Evolutionary conservation across 352 stramenopile genomes (phyloP).

Genomic region (Globisporangium polare): DNA sequence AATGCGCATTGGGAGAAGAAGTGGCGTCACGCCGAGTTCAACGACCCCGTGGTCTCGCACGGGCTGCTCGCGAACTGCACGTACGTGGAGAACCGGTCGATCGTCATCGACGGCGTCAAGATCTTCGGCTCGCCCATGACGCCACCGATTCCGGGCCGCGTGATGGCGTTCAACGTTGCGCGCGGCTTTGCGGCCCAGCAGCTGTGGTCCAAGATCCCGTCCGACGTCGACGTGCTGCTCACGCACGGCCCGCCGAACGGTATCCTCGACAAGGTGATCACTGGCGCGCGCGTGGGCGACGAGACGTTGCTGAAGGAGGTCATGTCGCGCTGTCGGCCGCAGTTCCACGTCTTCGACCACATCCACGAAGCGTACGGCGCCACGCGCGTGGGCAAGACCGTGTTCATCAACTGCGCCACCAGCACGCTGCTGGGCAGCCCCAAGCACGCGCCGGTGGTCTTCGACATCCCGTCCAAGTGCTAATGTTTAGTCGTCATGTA

Average conservation of each 20-base stretch:
- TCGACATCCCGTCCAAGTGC: conserved; percentile 69
- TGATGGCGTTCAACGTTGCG: conserved; percentile 71
- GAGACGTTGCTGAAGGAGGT: conserved; percentile 78
- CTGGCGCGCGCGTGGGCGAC: conserved; percentile 68
- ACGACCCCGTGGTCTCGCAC: conserved; percentile 51
- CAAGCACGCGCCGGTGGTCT: conserved; percentile 62
- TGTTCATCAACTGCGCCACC: conserved; percentile 88
- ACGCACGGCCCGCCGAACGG: conserved; percentile 88
- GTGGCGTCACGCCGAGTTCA: conserved; percentile 54
- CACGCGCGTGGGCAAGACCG: conserved; percentile 65
- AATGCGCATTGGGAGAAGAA: conserved; percentile 53
- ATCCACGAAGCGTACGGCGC: conserved; percentile 90
- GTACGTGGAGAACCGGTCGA: conserved; percentile 71
- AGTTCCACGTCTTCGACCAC: conserved; percentile 90
- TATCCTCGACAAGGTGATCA: conserved; percentile 73
- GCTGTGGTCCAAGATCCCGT: conserved; percentile 68
- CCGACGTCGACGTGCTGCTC: conserved; percentile 83
- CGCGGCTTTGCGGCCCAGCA: conserved; percentile 58
- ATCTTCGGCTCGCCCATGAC: conserved; percentile 81
- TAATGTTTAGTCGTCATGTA: conserved; percentile 13
- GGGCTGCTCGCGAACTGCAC: conserved; percentile 63
- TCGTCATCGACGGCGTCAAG: conserved; percentile 68
- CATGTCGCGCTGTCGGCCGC: conserved; percentile 69
- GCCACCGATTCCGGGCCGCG: conserved; percentile 52
- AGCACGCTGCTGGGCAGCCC: conserved; percentile 60